Evolutionary conservation across 2,329 filamentous ascomycete species (phyloP), one percentile per base, ranked within the genome.

Genomic region (Arthrobotrys entomopaga): DNA sequence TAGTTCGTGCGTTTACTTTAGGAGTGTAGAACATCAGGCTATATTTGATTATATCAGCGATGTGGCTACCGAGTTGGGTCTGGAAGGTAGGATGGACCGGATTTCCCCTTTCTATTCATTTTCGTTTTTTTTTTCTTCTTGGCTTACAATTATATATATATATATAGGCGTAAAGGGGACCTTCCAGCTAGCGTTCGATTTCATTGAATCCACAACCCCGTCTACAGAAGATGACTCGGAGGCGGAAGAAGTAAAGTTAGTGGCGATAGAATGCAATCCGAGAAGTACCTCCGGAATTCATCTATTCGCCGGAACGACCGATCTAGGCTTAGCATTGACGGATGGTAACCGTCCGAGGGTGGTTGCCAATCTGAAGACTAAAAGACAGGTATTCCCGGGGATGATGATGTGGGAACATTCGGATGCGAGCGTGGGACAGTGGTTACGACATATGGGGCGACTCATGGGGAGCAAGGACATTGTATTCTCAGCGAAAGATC

Each of bases 201-300:
- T 80, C 46, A 75, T 80, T 20, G 79, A 80, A 61, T 76, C 49
- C 19, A 19, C 19, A 16, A 13, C 76, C 1, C 20, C 61, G 5
- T 1, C 29, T 3, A 22, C n/a, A 53, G 50, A 69, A 5, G 7
- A 46, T 6, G 20, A 48, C 13, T 26, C 48, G 34, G 19, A 29
- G 16, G 22, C 3, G 15, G 40, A 6, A 56, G 20, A 43, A 6
- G 11, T 46, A 49, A 10, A 49, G 71, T 64, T 80, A 1, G 76
- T 78, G 46, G 77, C 79, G 3, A 79, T 81, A 29, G 79, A 80
- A 65, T 80, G 80, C 49, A 79, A 79, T 48, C 79, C 79, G 1
- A 76, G 78, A 15, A 77, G 78, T 10, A 80, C 80, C 20, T 77
- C 76, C 4, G 79, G 79, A 4, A 69, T 80, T 24, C 80, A 80